Conservation (phyloP, 2,329 filamentous ascomycete genomes). For the Colletotrichum lupini region DNA sequence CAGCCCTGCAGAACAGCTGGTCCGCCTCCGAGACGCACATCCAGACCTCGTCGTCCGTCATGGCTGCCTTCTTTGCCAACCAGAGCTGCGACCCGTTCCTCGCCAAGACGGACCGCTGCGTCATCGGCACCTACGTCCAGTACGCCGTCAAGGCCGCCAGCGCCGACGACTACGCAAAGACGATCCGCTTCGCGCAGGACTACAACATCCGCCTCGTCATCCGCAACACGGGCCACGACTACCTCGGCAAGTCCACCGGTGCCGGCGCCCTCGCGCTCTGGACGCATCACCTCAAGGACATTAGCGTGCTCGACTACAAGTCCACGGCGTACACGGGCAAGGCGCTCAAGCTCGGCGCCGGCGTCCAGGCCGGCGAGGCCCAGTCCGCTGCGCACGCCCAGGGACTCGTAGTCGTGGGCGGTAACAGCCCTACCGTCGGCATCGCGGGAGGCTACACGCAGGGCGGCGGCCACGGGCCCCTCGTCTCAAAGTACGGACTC, state of each 20-base stretch:
- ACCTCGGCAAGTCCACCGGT: conserved; percentile 50
- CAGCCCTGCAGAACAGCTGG: conserved; percentile 56
- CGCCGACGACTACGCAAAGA: conserved; percentile 27
- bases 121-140: conserved; percentile 31
- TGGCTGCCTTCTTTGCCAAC: conserved; percentile 53
- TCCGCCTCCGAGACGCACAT: conserved; percentile 54
- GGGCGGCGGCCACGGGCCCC: conserved; percentile 64
- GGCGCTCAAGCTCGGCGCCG: conserved; percentile 61
- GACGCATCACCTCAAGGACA: conserved; percentile 55
- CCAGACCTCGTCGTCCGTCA: conserved; percentile 50
- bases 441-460: conserved; percentile 65
- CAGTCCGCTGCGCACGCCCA: conserved; percentile 48
- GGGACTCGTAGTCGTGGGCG: conserved; percentile 57
- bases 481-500: conserved; percentile 59
- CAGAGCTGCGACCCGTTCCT: conserved; percentile 53
- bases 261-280: conserved; percentile 49
- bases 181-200: conserved; percentile 47
- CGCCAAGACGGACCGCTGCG: conserved; percentile 12
- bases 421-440: conserved; percentile 61
- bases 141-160: conserved; percentile 32
- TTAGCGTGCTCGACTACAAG: conserved; percentile 38
- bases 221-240: conserved; percentile 47
- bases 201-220: conserved; percentile 56
- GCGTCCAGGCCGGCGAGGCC: conserved; percentile 57
- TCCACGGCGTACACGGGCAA: conserved; percentile 55